phyloP scores from a whole-genome alignment of 176 grass and related monocot species.

The Cenchrus americanus region DNA sequence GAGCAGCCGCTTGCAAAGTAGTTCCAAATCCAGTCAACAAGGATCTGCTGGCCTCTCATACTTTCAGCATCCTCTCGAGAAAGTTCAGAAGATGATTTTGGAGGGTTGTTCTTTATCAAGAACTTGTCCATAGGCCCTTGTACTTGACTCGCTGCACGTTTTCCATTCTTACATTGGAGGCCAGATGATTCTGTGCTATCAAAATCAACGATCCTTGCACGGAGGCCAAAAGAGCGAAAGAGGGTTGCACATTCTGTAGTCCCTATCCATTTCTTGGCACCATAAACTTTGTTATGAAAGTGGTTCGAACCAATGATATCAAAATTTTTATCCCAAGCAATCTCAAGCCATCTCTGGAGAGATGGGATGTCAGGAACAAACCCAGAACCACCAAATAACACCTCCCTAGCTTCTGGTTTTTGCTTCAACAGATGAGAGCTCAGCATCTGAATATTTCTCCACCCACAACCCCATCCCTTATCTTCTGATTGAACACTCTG shows the following conservation, averaged over 20 bases:
- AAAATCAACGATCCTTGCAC: slow-evolving; percentile 90
- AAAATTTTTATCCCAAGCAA: slow-evolving; percentile 81
- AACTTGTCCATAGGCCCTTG: slow-evolving; percentile 89
- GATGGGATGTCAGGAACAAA: slow-evolving; percentile 92
- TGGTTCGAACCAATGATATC: slow-evolving; percentile 62
- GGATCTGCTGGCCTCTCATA: slow-evolving; percentile 64
- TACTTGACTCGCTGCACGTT: slow-evolving; percentile 34
- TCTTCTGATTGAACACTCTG: slow-evolving; percentile 78
- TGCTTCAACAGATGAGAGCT: slow-evolving; percentile 74
- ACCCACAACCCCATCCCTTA: slow-evolving; percentile 95
- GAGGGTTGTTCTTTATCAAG: slow-evolving; percentile 36
- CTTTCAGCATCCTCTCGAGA: slow-evolving; percentile 47
- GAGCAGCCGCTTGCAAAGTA: slow-evolving; percentile 62
- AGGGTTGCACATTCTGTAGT: slow-evolving; percentile 79
- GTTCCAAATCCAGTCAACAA: slow-evolving; percentile 93
- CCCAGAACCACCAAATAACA: slow-evolving; percentile 74
- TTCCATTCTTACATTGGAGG: slow-evolving; percentile 41
- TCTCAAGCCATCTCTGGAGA: slow-evolving; percentile 96
- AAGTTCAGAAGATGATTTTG: slow-evolving; percentile 38
- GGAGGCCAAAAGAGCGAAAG: slow-evolving; percentile 84
- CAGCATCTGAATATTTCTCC: slow-evolving; percentile 95
- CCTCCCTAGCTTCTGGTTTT: slow-evolving; percentile 60
- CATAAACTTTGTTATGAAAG: slow-evolving; percentile 71
- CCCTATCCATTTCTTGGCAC: slow-evolving; percentile 84
- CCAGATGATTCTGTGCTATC: slow-evolving; percentile 67